phyloP scores from a whole-genome alignment of 352 stramenopile genomes.

The Pythium sp. region DNA sequence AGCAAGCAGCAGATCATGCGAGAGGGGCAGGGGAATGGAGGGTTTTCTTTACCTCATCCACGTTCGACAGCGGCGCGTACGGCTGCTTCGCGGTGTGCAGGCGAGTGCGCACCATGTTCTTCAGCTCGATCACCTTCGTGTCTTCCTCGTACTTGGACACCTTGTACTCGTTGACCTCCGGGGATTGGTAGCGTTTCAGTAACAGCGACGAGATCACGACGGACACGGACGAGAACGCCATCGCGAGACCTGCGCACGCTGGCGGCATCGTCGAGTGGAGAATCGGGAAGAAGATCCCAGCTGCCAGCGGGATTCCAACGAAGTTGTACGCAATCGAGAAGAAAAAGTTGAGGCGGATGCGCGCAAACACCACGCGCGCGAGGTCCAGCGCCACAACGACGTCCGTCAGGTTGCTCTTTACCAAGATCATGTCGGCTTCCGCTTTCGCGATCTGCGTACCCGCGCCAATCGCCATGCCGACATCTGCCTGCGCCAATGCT shows the following conservation, averaged over 20 bases:
- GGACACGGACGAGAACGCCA: slow-evolving; percentile 88
- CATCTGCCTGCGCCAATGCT: slow-evolving; percentile 88
- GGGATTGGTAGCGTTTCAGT: slow-evolving; percentile 71
- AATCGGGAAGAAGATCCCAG: slow-evolving; percentile 84
- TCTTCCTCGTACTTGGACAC: slow-evolving; percentile 58
- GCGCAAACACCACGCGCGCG: slow-evolving; percentile 73
- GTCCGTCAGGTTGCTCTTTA: slow-evolving; percentile 80
- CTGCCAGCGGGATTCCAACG: slow-evolving; percentile 76
- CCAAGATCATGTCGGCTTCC: slow-evolving; percentile 87
- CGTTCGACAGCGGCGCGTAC: slow-evolving; percentile 68
- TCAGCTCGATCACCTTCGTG: slow-evolving; percentile 68
- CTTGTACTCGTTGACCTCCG: slow-evolving; percentile 40
- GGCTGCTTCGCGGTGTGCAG: slow-evolving; percentile 53
- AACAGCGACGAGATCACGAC: slow-evolving; percentile 84
- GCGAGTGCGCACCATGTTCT: slow-evolving; percentile 67
- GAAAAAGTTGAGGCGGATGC: slow-evolving; percentile 88
- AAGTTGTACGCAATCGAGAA: slow-evolving; percentile 88
- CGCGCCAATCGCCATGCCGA: slow-evolving; percentile 91
- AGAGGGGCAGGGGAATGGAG: slow-evolving; percentile 6
- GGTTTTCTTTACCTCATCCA: slow-evolving; percentile 38
- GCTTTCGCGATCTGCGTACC: slow-evolving; percentile 90
- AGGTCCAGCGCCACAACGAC: slow-evolving; percentile 85
- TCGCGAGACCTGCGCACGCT: slow-evolving; percentile 79
- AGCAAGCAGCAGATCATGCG: slow-evolving; percentile 9
- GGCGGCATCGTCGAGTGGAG: slow-evolving; percentile 84